Evolutionary conservation across 2,329 filamentous ascomycete genomes (phyloP), one percentile per base, ranked within the genome.

Genomic region (Microdochium bolleyi): DNA sequence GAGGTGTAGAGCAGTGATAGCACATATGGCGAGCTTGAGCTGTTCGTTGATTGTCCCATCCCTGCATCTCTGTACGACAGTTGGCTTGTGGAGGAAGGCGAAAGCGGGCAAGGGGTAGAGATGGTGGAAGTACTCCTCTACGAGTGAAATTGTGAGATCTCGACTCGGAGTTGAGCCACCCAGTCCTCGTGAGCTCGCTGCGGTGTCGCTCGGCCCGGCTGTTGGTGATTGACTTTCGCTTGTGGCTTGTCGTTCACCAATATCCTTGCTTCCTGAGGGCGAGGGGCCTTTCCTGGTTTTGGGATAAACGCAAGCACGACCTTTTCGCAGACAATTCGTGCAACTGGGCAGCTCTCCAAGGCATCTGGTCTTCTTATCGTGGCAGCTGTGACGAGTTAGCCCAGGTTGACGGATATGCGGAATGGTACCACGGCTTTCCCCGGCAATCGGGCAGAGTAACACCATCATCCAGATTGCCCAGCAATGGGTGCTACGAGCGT

Each of bases 51-150:
- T 60, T n/a, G 58, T 65, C 14, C 61, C 60, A 22, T 64, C 60
- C 9, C 56, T 56, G 41, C 64, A 65, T 25, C 66, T 60, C 32
- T 63, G 60, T 34, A 61, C 61, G 1, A 65, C 64, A 5, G 64
- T 68, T n/a, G 63, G 58, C 19, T 64, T 62, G 30, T 69, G 67
- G 9, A 70, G 58, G 49, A 70, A 70, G 3, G 66, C 60, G 49
- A 67, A 69, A 1, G 66, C 68, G 1, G 65, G 62, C 1, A 68
- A 58, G 16, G 65, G 62, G 49, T 67, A 67, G 11, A 65, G 56
- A 24, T 64, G 55, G 2, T 51, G 51, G 49, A 68, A 68, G 51
- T 67, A 68, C 49, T 60, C 60, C 25, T 63, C 60, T 50, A 67
- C 57, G 22, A 62, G 52, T 34, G 53, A 55, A 24, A 61, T 25